A percentile compares a stretch with the other conserved stretches of the same genome.
These are phyloP conservation scores for Royoungia palumana DNA, from an alignment of 768 basidiomycete species.

Conservation along the genomic window DNA sequence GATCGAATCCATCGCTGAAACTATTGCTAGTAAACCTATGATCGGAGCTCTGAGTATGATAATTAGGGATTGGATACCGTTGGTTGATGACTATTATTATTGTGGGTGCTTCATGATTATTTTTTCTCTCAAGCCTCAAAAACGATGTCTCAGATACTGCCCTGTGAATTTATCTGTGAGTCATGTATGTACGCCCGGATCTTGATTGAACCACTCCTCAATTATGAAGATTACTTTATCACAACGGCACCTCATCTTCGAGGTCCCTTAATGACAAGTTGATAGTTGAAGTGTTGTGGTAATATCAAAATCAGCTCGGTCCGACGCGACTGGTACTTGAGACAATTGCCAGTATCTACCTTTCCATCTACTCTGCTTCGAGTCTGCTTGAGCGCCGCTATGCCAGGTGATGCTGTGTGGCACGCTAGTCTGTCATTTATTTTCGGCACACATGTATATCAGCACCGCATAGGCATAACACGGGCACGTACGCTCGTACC, in stretches of 20 bases:
- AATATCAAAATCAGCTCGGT: background rate
- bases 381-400: too few relatives aligned
- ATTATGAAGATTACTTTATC: background rate
- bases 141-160: constrained; percentile 37
- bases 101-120: constrained; percentile 47
- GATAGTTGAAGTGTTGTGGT: background rate
- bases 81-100: constrained; percentile 90
- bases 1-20: constrained; percentile 58
- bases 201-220: background rate
- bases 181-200: constrained; percentile 5
- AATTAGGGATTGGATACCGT: constrained; percentile 80
- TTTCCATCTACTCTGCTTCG: too few relatives aligned
- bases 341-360: background rate
- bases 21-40: constrained; percentile 54
- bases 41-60: constrained; percentile 68
- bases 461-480: too few relatives aligned
- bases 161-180: constrained; percentile 31
- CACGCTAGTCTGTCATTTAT: too few relatives aligned
- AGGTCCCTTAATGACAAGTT: too few relatives aligned
- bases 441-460: too few relatives aligned
- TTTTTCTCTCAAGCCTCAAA: background rate
- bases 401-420: too few relatives aligned
- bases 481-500: too few relatives aligned
- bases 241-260: background rate
- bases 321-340: background rate